Conservation (phyloP, 2,329 filamentous ascomycete genomes). For the Capronia coronata region DNA sequence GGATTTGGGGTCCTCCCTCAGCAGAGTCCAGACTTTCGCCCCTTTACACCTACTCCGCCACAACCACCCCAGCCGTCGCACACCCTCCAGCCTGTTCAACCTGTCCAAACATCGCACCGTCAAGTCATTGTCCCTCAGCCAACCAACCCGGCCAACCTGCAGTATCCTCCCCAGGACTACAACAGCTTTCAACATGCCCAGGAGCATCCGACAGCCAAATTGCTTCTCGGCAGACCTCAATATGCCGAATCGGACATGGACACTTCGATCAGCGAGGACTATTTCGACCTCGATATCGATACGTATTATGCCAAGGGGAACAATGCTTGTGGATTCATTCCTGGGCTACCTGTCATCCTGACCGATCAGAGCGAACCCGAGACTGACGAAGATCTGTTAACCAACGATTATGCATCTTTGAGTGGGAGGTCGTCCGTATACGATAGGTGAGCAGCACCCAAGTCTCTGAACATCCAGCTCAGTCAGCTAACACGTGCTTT, state of each 20-base stretch:
- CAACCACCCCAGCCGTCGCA: not conserved
- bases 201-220: constrained; percentile 21
- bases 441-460: constrained; percentile 10
- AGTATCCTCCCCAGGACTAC: constrained; percentile 4
- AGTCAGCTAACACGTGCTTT: not conserved
- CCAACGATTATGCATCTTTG: constrained; percentile 21
- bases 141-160: constrained; percentile 5
- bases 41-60: constrained; percentile 8
- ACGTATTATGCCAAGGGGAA: constrained; percentile 27
- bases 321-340: constrained; percentile 27
- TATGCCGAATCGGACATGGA: constrained; percentile 23
- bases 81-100: not conserved
- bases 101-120: not conserved
- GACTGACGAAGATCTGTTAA: constrained; percentile 23
- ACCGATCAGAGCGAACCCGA: constrained; percentile 22
- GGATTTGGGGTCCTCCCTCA: constrained; percentile 9
- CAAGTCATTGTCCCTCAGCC: constrained; percentile 1
- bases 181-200: constrained; percentile 13
- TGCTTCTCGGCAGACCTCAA: constrained; percentile 19
- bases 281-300: constrained; percentile 28
- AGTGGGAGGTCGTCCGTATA: constrained; percentile 21
- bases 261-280: constrained; percentile 23
- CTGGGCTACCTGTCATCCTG: constrained; percentile 25
- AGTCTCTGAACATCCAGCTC: not conserved
- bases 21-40: constrained; percentile 7